Percentiles rank a stretch among this genome's conserved stretches.
phyloP scores from a whole-genome alignment of 176 grass and related monocot species.

The Echinochloa phyllopogon region DNA sequence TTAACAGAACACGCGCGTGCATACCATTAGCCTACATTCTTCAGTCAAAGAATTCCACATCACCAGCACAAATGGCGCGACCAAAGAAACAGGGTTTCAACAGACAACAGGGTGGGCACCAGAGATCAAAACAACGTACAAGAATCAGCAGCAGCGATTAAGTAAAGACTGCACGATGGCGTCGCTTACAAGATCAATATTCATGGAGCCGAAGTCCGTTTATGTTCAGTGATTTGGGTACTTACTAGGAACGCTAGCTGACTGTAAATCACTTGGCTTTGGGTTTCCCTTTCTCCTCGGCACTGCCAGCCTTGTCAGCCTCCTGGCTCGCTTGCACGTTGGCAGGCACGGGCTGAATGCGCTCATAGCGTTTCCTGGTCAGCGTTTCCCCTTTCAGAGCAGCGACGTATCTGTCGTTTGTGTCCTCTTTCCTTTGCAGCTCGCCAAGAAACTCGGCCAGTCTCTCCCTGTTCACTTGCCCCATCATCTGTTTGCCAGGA shows the following conservation, averaged over 20 bases:
- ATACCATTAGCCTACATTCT: background rate
- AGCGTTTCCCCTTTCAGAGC: conserved; percentile 86
- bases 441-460: conserved; percentile 95
- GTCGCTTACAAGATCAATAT: background rate
- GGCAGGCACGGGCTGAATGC: conserved; percentile 69
- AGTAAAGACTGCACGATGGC: background rate
- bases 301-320: conserved; percentile 34
- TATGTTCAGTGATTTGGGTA: background rate
- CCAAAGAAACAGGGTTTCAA: background rate
- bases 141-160: too few species aligned
- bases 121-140: conserved; percentile 3
- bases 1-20: background rate
- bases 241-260: background rate
- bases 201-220: background rate
- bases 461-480: conserved; percentile 85
- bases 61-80: background rate
- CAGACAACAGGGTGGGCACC: background rate
- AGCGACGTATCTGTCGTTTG: conserved; percentile 82
- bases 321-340: conserved; percentile 33
- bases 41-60: background rate
- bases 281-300: conserved; percentile 46
- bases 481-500: conserved; percentile 72
- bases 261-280: conserved; percentile 58
- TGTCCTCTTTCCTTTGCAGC: conserved; percentile 86
- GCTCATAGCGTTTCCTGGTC: conserved; percentile 80